Evolutionary conservation across 768 basidiomycete species (phyloP).

Genomic region (Phylloporus rhodoxanthus): DNA sequence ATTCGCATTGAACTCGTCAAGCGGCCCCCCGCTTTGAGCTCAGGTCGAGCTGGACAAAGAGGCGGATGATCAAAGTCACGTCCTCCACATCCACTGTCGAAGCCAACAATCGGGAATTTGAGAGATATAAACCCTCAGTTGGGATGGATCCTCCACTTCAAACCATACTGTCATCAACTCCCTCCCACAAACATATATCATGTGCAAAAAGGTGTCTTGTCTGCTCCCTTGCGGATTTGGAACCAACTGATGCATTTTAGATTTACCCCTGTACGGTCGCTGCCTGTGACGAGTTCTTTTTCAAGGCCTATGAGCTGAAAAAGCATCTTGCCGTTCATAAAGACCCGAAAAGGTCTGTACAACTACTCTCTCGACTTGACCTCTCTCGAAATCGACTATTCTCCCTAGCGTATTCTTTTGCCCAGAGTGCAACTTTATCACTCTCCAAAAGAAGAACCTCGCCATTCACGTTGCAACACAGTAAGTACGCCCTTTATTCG

Average conservation of each 20-base stretch:
- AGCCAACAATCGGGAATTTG: background rate
- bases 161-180: background rate
- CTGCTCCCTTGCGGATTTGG: background rate
- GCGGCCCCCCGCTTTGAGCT: constrained; percentile 8
- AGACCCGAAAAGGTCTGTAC: constrained; percentile 4
- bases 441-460: constrained; percentile 19
- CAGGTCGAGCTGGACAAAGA: background rate
- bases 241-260: background rate
- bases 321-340: constrained; percentile 11
- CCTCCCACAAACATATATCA: background rate
- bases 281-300: constrained; percentile 4
- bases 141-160: background rate
- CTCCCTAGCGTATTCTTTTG: constrained; percentile 11
- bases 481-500: constrained; percentile 4
- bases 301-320: constrained; percentile 4
- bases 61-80: background rate
- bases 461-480: constrained; percentile 14
- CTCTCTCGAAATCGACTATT: background rate
- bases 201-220: constrained; percentile 6
- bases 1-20: background rate
- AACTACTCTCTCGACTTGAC: background rate
- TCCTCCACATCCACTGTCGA: background rate
- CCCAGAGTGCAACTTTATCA: constrained; percentile 12
- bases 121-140: constrained; percentile 12
- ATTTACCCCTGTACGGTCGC: background rate